Base-by-base conservation (phyloP, 805 yeast genomes). In the Candida pseudofarinosa region DNA sequence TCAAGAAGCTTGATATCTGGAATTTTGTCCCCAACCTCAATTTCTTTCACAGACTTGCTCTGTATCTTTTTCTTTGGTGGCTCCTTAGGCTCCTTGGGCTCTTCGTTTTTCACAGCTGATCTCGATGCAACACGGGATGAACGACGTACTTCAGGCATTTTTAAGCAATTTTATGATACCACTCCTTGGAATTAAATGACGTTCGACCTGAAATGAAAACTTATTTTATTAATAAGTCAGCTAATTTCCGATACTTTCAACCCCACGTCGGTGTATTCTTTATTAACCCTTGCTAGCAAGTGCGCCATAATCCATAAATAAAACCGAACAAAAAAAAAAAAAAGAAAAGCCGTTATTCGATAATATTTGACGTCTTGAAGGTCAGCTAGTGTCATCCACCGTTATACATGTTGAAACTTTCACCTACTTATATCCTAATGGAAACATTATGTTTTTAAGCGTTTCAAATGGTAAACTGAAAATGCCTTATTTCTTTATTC, bases 1-100 rank as follows among this genome's bases (percentile, higher is more conserved):
- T 87, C 80, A 41, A 68, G 50, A 34, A 89, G 67, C 1, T 72
- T 70, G 36, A 88, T 50, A 44, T 79, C 82, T 12, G 95, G 95
- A 36, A 86, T 73, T 7, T 61, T 62, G 54, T 80, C 89, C 19
- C 90, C 93, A 14, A 79, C 67, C 42, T 76, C 56, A 30, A 67
- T 36, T 46, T 63, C 69, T 13, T 44, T 20, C 4, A 38, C 40
- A 10, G 46, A 34, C 33, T 32, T 19, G 35, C 19, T 17, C 39
- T 50, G 49, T 6, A 38, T 35, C 39, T 53, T 51, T 39, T 55
- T 55, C 23, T 40, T 35, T 6, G 53, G 49, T 32, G 60, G 60
- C 37, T 54, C 54, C 18, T 42, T 37, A 3, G 44, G 46, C 14
- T 42, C 49, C 15, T 35, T 42, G 15, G 38, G 38, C 13, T 47